These are phyloP conservation scores for Zalaria sp. DNA, from an alignment of 2,329 filamentous ascomycete species.

Conservation along the genomic window DNA sequence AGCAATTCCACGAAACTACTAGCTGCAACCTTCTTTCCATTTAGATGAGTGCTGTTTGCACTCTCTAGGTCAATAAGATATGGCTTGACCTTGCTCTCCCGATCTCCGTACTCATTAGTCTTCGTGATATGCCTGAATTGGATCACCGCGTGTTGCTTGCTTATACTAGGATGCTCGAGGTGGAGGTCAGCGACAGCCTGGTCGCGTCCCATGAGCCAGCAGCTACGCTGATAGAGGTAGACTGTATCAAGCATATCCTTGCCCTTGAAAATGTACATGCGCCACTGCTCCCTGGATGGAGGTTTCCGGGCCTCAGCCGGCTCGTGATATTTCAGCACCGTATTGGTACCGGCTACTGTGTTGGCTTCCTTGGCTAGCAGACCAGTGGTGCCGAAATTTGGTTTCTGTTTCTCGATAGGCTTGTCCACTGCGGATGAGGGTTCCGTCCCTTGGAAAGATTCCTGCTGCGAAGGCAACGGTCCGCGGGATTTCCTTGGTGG, in stretches of 20 bases:
- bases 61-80: constrained; percentile 92
- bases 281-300: constrained; percentile 64
- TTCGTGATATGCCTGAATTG: constrained; percentile 82
- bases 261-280: constrained; percentile 85
- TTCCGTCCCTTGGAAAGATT: constrained; percentile 23
- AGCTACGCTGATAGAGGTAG: constrained; percentile 60
- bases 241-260: constrained; percentile 69
- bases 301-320: constrained; percentile 86
- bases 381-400: constrained; percentile 72
- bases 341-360: constrained; percentile 56
- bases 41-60: constrained; percentile 77
- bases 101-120: constrained; percentile 76
- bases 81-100: constrained; percentile 53
- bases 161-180: constrained; percentile 82
- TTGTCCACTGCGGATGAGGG: constrained; percentile 17
- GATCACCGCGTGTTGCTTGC: constrained; percentile 89
- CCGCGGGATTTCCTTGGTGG: constrained; percentile 26
- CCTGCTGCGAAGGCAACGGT: constrained; percentile 31
- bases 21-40: constrained; percentile 57
- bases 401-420: constrained; percentile 58
- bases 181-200: constrained; percentile 65
- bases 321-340: constrained; percentile 92
- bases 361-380: constrained; percentile 81
- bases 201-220: constrained; percentile 84
- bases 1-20: constrained; percentile 75